phyloP scores from a whole-genome alignment of 805 yeast genomes.

The Wickerhamomyces rabaulensis region DNA sequence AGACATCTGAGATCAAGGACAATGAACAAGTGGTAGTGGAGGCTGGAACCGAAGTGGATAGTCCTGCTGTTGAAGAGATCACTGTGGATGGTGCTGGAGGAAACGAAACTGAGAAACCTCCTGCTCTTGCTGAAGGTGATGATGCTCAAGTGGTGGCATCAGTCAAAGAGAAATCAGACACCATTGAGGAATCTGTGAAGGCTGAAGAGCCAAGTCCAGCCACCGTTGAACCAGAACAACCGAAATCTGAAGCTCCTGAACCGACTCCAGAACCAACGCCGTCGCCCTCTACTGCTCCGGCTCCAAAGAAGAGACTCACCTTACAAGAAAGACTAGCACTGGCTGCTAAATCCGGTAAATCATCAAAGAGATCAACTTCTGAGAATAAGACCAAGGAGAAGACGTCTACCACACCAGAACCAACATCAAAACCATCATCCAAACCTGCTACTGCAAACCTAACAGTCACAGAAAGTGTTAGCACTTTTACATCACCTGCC shows the following conservation, averaged over 20 bases:
- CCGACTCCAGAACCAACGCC: neutral
- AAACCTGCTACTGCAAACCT: neutral
- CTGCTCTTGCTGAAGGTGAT: neutral
- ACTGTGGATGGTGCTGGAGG: neutral
- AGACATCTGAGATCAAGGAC: neutral
- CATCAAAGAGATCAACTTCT: constrained; percentile 20
- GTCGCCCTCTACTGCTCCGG: constrained; percentile 3
- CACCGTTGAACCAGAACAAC: neutral
- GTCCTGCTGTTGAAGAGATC: neutral
- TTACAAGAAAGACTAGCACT: constrained; percentile 80
- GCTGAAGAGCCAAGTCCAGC: neutral
- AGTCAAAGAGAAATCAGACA: neutral
- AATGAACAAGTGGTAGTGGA: neutral
- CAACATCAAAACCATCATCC: constrained; percentile 2
- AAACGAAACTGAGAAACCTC: neutral
- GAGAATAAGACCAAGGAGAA: neutral
- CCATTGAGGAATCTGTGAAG: neutral
- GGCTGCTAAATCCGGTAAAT: constrained; percentile 54
- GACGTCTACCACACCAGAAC: neutral
- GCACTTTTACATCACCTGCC: neutral
- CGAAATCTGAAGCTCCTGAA: neutral
- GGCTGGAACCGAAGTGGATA: neutral
- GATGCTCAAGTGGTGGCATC: neutral
- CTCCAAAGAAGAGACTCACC: constrained; percentile 56
- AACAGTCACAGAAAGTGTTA: neutral